phyloP scores from a whole-genome alignment of 2,329 filamentous ascomycete genomes.

The Pseudogymnoascus sp. region DNA sequence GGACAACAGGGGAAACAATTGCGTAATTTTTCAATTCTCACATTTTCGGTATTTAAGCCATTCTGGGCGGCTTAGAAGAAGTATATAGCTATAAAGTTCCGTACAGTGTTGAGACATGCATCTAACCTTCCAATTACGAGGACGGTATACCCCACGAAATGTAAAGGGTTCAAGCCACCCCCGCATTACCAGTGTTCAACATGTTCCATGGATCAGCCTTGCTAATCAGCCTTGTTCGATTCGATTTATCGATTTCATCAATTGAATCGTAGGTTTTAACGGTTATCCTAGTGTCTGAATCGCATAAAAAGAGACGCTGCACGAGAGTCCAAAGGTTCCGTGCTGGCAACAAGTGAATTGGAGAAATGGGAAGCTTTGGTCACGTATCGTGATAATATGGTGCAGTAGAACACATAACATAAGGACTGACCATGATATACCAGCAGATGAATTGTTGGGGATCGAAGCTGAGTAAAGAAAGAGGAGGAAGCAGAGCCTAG shows the following conservation, averaged over 20 bases:
- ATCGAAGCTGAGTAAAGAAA: neutral
- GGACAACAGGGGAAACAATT: neutral
- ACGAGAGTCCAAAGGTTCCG: neutral
- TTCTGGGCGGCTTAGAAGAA: neutral
- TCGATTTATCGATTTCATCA: neutral
- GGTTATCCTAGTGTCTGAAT: neutral
- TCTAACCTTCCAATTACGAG: neutral
- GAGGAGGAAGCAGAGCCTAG: neutral
- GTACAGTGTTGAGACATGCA: neutral
- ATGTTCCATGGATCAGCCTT: neutral
- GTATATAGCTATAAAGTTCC: neutral
- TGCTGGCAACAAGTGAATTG: neutral
- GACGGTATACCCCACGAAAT: neutral
- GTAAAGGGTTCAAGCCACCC: neutral
- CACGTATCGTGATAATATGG: neutral
- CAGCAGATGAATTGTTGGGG: too few relatives aligned
- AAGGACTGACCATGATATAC: too few relatives aligned
- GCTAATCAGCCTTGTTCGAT: neutral
- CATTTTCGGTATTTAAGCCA: neutral
- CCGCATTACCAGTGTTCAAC: neutral
- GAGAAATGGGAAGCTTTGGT: neutral
- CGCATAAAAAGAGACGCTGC: neutral
- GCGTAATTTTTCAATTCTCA: neutral
- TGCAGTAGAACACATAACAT: neutral
- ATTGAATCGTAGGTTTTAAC: neutral